These are phyloP conservation scores for Lachnellula cervina DNA, from an alignment of 2,329 filamentous ascomycete genomes.

Conservation along the genomic window DNA sequence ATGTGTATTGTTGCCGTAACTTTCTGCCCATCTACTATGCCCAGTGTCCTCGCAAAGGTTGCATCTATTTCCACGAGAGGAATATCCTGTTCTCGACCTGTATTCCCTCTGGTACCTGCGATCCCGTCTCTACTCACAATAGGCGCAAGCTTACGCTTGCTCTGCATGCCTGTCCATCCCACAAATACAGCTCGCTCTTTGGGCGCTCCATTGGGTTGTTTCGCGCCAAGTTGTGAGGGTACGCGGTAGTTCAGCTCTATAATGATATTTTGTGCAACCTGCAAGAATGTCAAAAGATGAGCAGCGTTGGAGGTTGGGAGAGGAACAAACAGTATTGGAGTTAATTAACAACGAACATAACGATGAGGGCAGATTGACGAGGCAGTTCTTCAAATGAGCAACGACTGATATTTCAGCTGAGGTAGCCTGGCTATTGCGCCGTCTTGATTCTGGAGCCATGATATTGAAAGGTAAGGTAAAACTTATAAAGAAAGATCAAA, in stretches of 20 bases:
- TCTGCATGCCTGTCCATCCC: slow-evolving; percentile 97
- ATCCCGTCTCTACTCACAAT: slow-evolving; percentile 72
- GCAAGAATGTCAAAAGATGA: slow-evolving; percentile 5
- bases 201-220: slow-evolving; percentile 42
- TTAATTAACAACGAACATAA: slow-evolving; percentile 82
- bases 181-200: slow-evolving; percentile 71
- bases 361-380: slow-evolving; percentile 85
- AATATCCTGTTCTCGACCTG: slow-evolving; percentile 67
- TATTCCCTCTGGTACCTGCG: slow-evolving; percentile 50
- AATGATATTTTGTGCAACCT: slow-evolving; percentile 93
- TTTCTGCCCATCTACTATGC: slow-evolving; percentile 76
- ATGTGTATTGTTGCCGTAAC: slow-evolving; percentile 69
- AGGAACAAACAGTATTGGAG: slow-evolving; percentile 71
- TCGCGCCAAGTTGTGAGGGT: slow-evolving; percentile 43
- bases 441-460: slow-evolving; percentile 23
- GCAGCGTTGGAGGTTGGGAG: background rate
- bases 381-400: slow-evolving; percentile 78
- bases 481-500: background rate
- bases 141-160: slow-evolving; percentile 73
- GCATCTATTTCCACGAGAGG: slow-evolving; percentile 81
- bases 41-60: slow-evolving; percentile 72
- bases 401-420: slow-evolving; percentile 80
- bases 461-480: slow-evolving; percentile 2
- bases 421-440: slow-evolving; percentile 54
- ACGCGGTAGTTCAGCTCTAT: slow-evolving; percentile 81